Percentiles rank a stretch among this genome's conserved stretches.
Evolutionary conservation across 176 grass and related monocot species (phyloP).

Genomic region (Puccinellia tenuiflora): DNA sequence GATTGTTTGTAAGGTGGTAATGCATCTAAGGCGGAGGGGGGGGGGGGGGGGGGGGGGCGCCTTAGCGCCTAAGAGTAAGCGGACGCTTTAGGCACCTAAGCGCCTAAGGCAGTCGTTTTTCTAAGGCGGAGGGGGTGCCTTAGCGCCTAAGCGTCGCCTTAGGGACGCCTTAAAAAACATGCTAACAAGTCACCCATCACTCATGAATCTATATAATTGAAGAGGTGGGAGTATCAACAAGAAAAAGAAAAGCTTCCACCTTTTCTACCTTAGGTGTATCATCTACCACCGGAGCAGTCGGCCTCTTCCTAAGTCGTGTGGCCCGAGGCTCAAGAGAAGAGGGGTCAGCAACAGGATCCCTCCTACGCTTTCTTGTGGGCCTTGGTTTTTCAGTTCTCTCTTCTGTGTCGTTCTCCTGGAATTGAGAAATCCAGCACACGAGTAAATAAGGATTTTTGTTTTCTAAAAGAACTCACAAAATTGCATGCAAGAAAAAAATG

Average conservation of each 20-base stretch:
- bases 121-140: too few species aligned
- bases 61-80: too few species aligned
- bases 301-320: neutral
- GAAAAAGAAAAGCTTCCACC: constrained; percentile 1
- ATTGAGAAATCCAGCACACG: neutral
- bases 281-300: neutral
- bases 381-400: neutral
- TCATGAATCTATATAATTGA: neutral
- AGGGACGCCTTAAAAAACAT: too few species aligned
- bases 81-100: too few species aligned
- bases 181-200: neutral
- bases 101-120: too few species aligned
- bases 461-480: neutral
- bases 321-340: neutral
- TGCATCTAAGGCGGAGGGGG: too few species aligned
- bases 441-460: neutral
- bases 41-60: too few species aligned
- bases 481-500: neutral
- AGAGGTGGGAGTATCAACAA: neutral
- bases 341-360: neutral
- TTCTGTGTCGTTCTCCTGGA: neutral
- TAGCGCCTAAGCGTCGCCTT: too few species aligned
- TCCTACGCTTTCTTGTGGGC: neutral
- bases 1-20: too few species aligned
- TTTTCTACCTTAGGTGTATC: neutral